Base-by-base conservation (phyloP, 257 asterid species). In the Rubia yunnanensis region DNA sequence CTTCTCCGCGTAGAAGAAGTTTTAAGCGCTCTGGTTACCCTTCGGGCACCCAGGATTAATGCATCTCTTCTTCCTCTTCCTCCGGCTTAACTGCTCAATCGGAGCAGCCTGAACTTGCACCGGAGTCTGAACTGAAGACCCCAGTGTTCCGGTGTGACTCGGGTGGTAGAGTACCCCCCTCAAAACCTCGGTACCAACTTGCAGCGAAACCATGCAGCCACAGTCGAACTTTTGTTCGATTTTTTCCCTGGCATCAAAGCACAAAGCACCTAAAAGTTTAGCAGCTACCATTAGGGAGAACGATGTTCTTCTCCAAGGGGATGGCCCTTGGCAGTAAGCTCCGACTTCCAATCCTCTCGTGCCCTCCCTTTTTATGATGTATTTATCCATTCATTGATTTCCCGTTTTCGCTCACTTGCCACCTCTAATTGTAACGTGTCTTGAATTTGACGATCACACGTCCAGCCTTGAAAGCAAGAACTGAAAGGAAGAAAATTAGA, bases 281-380 rank as follows among this genome's bases (percentile, higher is more conserved):
- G n/a, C n/a, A n/a, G n/a, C n/a, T n/a, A n/a, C n/a, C n/a, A n/a
- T n/a, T n/a, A 86, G 99, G 66, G 99, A 92, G 87, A 78, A 86
- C 65, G 99, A 92, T 61, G 81, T 89, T 74, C 97, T 92, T 81
- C 97, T 92, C 79, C 95, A 89, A 74, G 99, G 99, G 35, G 99
- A 92, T 64, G 99, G 84, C 75, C 97, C 98, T 75, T 92, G 98
- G 98, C 97, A 87, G 98, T 92, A 83, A 83, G 98, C 69, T 14
- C 66, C 8, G 17, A 4, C 20, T 44, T 44, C 52, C 68, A 20
- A 38, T 56, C 56, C 57, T 70, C 66, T 41, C n/a, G n/a, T n/a
- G n/a, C n/a, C n/a, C n/a, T n/a, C n/a, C n/a, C n/a, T n/a, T n/a
- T n/a, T n/a, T n/a, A n/a, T n/a, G n/a, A n/a, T n/a, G n/a, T n/a